Conservation (phyloP, 495 filamentous ascomycete genomes). For the Thermochaetoides thermophila region DNA sequence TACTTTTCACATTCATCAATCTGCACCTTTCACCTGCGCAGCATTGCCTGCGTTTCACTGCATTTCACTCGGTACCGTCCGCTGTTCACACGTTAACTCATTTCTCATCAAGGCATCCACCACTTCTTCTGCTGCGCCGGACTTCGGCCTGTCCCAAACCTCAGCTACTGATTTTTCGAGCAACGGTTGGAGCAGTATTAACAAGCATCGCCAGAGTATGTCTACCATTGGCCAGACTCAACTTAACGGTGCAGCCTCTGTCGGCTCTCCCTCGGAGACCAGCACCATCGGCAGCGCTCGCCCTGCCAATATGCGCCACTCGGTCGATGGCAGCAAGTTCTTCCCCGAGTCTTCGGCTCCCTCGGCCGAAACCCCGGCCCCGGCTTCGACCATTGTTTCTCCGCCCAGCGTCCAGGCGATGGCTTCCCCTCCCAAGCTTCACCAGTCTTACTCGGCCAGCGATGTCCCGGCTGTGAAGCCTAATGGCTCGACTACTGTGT, state of each 20-base stretch:
- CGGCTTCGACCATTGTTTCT: constrained; percentile 19
- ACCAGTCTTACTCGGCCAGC: constrained; percentile 79
- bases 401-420: constrained; percentile 26
- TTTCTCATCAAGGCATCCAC: constrained; percentile 50
- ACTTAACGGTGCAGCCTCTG: constrained; percentile 17
- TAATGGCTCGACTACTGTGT: constrained; percentile 13
- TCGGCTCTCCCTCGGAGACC: constrained; percentile 21
- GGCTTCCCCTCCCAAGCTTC: constrained; percentile 51
- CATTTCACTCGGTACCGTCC: constrained; percentile 1
- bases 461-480: constrained; percentile 77
- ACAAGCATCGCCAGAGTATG: constrained; percentile 67
- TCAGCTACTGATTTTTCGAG: constrained; percentile 39
- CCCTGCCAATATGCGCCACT: constrained; percentile 37
- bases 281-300: constrained; percentile 29
- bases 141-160: constrained; percentile 59
- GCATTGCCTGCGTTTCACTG: not conserved
- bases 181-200: constrained; percentile 51
- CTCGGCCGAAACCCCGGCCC: constrained; percentile 7
- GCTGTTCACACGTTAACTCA: too few species aligned
- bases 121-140: constrained; percentile 64
- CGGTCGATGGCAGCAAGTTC: constrained; percentile 28
- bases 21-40: too few species aligned
- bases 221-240: too few species aligned
- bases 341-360: constrained; percentile 15
- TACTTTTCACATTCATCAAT: too few species aligned